Percentiles rank a stretch among this genome's conserved stretches.
These are phyloP conservation scores for Epichloe sibirici DNA, from an alignment of 2,329 filamentous ascomycete genomes.

Conservation along the genomic window DNA sequence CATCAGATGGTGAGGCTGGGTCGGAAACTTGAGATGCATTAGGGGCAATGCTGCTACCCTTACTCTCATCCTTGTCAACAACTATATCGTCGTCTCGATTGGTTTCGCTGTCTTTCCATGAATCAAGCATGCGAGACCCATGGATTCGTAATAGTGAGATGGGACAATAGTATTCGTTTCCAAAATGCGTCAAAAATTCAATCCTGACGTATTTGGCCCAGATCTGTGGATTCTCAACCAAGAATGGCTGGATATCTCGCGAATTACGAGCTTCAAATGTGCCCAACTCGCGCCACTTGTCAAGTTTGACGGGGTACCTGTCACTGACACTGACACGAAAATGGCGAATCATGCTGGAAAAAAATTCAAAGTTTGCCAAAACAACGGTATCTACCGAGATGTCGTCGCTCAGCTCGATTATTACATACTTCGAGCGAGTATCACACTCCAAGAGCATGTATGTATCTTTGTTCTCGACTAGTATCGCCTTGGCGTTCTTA, in stretches of 20 bases:
- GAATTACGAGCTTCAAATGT: constrained; percentile 87
- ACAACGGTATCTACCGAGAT: constrained; percentile 87
- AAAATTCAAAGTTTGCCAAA: constrained; percentile 98
- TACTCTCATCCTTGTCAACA: constrained; percentile 17
- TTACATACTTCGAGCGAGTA: constrained; percentile 79
- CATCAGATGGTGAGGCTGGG: background rate
- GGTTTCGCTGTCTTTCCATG: constrained; percentile 71
- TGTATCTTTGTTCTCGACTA: constrained; percentile 95
- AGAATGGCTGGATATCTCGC: constrained; percentile 84
- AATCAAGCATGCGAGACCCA: constrained; percentile 92
- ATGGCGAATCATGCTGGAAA: constrained; percentile 88
- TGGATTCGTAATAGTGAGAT: constrained; percentile 84
- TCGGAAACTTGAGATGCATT: background rate
- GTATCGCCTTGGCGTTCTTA: constrained; percentile 76
- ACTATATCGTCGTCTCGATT: constrained; percentile 50
- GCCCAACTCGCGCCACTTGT: constrained; percentile 83
- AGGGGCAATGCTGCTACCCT: background rate
- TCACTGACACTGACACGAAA: constrained; percentile 91
- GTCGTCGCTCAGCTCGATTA: constrained; percentile 83
- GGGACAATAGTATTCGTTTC: constrained; percentile 93
- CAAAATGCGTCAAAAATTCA: constrained; percentile 87
- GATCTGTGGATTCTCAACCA: constrained; percentile 88
- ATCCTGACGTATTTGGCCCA: constrained; percentile 90
- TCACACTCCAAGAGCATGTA: constrained; percentile 95
- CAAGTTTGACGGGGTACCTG: constrained; percentile 81